Conservation (phyloP, 176 grass and related monocot genomes). For the Hyparrhenia diplandra region DNA sequence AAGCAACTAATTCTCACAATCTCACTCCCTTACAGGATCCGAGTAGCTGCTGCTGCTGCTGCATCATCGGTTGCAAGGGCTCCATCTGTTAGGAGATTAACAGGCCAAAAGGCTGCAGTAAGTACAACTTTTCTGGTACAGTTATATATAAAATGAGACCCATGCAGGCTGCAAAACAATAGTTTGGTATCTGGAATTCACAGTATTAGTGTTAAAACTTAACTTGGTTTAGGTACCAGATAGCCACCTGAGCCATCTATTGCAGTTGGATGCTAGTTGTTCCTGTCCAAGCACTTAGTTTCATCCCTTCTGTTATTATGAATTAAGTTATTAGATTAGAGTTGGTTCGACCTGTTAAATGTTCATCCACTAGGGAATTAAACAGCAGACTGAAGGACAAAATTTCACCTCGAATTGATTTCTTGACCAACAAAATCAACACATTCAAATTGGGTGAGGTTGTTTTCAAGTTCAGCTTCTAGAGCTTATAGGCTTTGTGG, state of each 20-base stretch:
- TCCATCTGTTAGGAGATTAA: conserved; percentile 87
- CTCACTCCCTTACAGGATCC: conserved; percentile 58
- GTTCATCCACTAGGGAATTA: neutral
- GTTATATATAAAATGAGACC: neutral
- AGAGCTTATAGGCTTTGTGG: neutral
- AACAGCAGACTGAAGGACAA: neutral
- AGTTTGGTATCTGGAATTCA: neutral
- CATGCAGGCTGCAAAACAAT: neutral
- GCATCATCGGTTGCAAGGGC: conserved; percentile 96
- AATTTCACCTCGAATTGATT: conserved; percentile 1
- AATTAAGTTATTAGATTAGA: neutral
- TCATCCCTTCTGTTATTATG: neutral
- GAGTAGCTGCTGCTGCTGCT: conserved; percentile 86
- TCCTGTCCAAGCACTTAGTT: neutral
- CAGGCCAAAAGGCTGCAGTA: conserved; percentile 71
- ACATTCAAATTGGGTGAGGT: conserved; percentile 2
- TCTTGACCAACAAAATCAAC: neutral
- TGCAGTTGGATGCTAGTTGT: neutral
- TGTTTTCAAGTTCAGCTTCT: conserved; percentile 6
- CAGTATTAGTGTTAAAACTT: neutral
- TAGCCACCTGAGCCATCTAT: neutral
- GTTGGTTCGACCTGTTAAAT: neutral
- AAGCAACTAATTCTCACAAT: conserved; percentile 17
- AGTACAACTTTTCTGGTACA: conserved; percentile 33
- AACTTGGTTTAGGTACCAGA: neutral